phyloP scores from a whole-genome alignment of 306 rosid species.

The Canavalia gladiata region DNA sequence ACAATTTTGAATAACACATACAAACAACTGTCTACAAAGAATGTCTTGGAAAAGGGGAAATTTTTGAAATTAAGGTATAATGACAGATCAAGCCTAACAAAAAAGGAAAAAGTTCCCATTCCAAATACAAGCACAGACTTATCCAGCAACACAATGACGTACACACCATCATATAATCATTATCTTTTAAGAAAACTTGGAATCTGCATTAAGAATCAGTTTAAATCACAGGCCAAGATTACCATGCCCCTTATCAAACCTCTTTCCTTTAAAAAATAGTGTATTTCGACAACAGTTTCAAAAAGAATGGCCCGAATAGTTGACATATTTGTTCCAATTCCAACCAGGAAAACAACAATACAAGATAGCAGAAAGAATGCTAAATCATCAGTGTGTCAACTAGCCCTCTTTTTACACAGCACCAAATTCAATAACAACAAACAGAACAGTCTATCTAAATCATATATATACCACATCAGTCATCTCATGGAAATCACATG shows the following conservation, averaged over 20 bases:
- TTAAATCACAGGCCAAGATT: background rate
- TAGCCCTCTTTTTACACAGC: slow-evolving; percentile 7
- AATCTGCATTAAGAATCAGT: slow-evolving; percentile 7
- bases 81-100: background rate
- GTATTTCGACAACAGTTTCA: background rate
- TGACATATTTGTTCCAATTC: background rate
- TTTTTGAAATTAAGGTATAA: background rate
- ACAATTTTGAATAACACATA: slow-evolving; percentile 14
- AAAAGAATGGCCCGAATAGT: background rate
- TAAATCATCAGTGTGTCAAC: background rate
- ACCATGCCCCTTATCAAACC: background rate
- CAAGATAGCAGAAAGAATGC: background rate
- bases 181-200: background rate
- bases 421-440: background rate
- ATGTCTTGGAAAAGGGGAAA: background rate
- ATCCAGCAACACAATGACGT: background rate
- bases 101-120: background rate
- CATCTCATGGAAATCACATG: slow-evolving; percentile 13
- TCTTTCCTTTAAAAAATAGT: background rate
- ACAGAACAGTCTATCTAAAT: background rate
- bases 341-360: background rate
- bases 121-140: slow-evolving; percentile 26
- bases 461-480: background rate
- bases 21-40: background rate
- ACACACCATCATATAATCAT: background rate